Base-by-base conservation (phyloP, 352 stramenopile genomes). In the Peronospora destructor region DNA sequence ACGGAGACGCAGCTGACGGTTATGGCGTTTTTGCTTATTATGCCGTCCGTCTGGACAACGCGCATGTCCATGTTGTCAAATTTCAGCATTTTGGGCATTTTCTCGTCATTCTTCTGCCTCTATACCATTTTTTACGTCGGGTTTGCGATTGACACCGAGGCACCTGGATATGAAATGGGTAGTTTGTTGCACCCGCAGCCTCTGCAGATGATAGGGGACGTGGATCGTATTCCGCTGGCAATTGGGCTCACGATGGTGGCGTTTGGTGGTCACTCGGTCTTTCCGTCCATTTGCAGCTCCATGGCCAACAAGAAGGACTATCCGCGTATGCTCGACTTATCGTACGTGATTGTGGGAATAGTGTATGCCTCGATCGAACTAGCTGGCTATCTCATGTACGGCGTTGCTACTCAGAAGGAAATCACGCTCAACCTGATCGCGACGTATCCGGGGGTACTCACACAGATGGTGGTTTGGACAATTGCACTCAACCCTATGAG, bases 261-360 rank as follows among this genome's bases (percentile, higher is more conserved):
- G 29, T 94, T 94, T 30, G 84, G 80, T 10, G 84, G 84, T 26
- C 84, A 94, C 66, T 91, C 82, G 21, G 79, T 91, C 26, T 93
- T 94, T 58, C 84, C 80, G n/a, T 88, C 77, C n/a, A 94, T 94
- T 47, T 92, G 85, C 55, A 84, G 73, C 61, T 91, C 84, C 35
- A 79, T 94, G 65, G 55, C 62, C 5, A 70, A 87, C 56, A 69
- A 70, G 23, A 36, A 55, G 6, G 49, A 82, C 44, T 94, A 88
- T 58, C 74, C 76, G 0, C 58, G 57, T 25, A 68, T 93, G 25
- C 61, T 93, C 38, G 67, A 91, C 61, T 53, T 85, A 19, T 74
- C 76, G 12, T 94, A 92, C 68, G 25, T 77, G 5, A 74, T 90
- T 34, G 68, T 79, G n/a, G 81, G 68, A 2, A 34, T 75, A 16